Percentiles rank a stretch among this genome's conserved stretches.
Conservation (phyloP, 2,329 filamentous ascomycete species). For the Cordyceps javanica region DNA sequence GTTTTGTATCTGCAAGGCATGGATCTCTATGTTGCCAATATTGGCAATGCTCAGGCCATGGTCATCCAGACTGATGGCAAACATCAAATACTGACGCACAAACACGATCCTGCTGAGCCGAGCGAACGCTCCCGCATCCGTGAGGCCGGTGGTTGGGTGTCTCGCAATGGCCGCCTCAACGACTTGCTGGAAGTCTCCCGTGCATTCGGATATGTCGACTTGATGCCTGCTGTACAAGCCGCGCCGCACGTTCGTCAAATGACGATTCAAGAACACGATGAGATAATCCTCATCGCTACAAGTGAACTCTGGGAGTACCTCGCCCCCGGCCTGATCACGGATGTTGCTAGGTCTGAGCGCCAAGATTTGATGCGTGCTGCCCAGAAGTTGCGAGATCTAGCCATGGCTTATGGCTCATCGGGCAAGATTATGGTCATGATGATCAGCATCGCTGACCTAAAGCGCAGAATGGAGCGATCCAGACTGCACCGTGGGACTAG, state of each 20-base stretch:
- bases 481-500: conserved; percentile 69
- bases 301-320: conserved; percentile 94
- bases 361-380: conserved; percentile 90
- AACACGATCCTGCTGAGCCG: conserved; percentile 87
- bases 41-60: conserved; percentile 93
- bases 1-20: conserved; percentile 84
- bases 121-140: conserved; percentile 82
- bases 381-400: conserved; percentile 88
- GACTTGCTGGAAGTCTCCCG: conserved; percentile 86
- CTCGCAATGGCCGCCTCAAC: conserved; percentile 87
- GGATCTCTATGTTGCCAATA: conserved; percentile 89
- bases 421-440: conserved; percentile 99
- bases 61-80: conserved; percentile 84
- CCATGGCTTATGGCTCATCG: conserved; percentile 89
- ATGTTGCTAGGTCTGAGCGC: conserved; percentile 81
- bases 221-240: conserved; percentile 89
- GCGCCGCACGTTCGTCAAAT: conserved; percentile 77
- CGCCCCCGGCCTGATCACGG: conserved; percentile 81
- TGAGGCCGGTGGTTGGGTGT: conserved; percentile 92
- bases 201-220: conserved; percentile 88
- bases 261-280: conserved; percentile 78
- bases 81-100: conserved; percentile 76
- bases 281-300: conserved; percentile 88
- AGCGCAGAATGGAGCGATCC: conserved; percentile 72
- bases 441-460: conserved; percentile 84